Evolutionary conservation across 371 early-diverging fungal species (phyloP).

Genomic region (Mortierella sp.): DNA sequence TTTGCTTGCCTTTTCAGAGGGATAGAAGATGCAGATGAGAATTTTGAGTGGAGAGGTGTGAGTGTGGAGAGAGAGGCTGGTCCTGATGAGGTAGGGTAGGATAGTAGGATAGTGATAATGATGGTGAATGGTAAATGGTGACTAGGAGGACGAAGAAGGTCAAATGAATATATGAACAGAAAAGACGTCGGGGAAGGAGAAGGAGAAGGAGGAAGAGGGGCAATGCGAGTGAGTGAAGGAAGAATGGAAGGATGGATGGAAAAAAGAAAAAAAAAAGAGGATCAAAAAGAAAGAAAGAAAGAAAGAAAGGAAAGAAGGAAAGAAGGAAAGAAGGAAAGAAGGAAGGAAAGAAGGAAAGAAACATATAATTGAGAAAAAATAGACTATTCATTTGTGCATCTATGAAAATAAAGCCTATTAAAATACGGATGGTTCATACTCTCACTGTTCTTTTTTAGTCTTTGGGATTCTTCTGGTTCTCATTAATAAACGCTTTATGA

Average conservation of each 20-base stretch:
- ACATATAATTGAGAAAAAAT: background rate
- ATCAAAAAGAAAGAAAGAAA: background rate
- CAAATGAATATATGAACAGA: background rate
- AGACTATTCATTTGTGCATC: background rate
- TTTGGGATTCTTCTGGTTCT: background rate
- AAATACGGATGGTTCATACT: too few species aligned
- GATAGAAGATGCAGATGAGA: background rate
- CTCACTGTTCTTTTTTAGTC: too few species aligned
- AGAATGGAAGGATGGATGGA: too few species aligned
- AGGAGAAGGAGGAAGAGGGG: background rate
- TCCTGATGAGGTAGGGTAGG: background rate
- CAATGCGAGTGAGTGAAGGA: too few species aligned
- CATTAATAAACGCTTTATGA: too few species aligned
- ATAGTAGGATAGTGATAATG: background rate
- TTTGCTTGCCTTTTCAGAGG: conserved; percentile 18
- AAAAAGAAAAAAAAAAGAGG: background rate
- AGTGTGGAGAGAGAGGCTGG: background rate
- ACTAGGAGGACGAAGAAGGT: background rate
- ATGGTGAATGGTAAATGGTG: background rate
- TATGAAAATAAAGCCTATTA: too few species aligned
- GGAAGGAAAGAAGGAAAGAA: background rate
- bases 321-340: background rate
- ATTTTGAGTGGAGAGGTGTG: background rate
- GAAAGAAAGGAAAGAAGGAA: conserved; percentile 6
- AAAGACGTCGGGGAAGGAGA: background rate